Percentiles rank a stretch among this genome's conserved stretches.
These are phyloP conservation scores for Aspergillus novoparasiticus DNA, from an alignment of 2,329 filamentous ascomycete species.

Conservation along the genomic window DNA sequence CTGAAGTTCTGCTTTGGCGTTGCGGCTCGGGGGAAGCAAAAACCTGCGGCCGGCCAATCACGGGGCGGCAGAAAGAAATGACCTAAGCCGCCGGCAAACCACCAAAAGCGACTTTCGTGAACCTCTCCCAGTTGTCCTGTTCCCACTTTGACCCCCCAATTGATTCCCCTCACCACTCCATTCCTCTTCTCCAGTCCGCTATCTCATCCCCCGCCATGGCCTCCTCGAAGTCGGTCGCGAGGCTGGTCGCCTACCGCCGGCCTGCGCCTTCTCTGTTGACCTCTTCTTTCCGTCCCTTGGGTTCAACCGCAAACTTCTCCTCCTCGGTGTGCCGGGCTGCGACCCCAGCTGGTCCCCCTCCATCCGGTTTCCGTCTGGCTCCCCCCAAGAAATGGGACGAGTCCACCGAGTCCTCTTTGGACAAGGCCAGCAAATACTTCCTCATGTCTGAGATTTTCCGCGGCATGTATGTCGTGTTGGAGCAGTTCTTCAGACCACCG, in stretches of 20 bases:
- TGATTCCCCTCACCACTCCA: slow-evolving; percentile 19
- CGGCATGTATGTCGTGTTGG: slow-evolving; percentile 96
- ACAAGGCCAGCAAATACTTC: slow-evolving; percentile 91
- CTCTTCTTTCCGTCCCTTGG: slow-evolving; percentile 37
- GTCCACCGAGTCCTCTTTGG: slow-evolving; percentile 72
- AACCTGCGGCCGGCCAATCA: slow-evolving; percentile 44
- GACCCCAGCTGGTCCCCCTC: slow-evolving; percentile 75
- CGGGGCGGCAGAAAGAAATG: slow-evolving; percentile 39
- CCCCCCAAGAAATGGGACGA: slow-evolving; percentile 78
- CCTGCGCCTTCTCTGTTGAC: slow-evolving; percentile 32
- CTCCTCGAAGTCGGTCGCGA: slow-evolving; percentile 46
- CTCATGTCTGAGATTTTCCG: slow-evolving; percentile 92
- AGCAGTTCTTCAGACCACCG: slow-evolving; percentile 98
- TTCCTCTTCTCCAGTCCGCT: slow-evolving; percentile 5
- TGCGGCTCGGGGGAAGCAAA: slow-evolving; percentile 38
- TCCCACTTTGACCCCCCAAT: slow-evolving; percentile 22
- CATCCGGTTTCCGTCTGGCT: slow-evolving; percentile 77
- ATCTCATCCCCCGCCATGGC: slow-evolving; percentile 40
- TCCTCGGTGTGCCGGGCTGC: slow-evolving; percentile 63
- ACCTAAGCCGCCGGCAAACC: slow-evolving; percentile 39
- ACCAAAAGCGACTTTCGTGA: slow-evolving; percentile 31
- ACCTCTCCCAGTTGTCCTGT: slow-evolving; percentile 21
- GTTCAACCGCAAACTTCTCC: slow-evolving; percentile 62
- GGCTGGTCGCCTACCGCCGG: slow-evolving; percentile 47
- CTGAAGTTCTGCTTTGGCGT: slow-evolving; percentile 16